These are phyloP conservation scores for Cupressus sempervirens DNA, from an alignment of 75 land plant genomes.

Conservation along the genomic window DNA sequence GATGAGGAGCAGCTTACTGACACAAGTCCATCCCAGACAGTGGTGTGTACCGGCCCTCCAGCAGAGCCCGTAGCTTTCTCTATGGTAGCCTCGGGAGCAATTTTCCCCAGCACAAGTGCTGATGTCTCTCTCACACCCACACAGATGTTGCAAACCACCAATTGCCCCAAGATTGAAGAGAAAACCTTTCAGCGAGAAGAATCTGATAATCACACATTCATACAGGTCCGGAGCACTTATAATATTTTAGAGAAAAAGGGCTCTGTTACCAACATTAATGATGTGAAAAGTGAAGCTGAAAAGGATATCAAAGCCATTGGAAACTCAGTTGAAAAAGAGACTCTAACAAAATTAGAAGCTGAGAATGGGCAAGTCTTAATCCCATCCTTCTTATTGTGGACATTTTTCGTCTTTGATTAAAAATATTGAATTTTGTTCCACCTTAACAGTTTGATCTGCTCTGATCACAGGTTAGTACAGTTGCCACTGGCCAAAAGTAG, in stretches of 20 bases:
- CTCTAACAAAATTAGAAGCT: neutral
- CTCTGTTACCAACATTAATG: neutral
- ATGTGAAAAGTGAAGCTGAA: neutral
- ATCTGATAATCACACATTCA: neutral
- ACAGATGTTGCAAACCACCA: neutral
- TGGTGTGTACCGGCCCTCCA: neutral
- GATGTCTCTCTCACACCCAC: neutral
- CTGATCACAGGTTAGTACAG: neutral
- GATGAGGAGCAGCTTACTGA: neutral
- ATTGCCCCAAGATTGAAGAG: neutral
- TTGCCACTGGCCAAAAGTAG: neutral
- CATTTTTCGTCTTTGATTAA: neutral
- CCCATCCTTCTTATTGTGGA: neutral
- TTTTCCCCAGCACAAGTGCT: neutral
- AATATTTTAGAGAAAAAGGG: neutral
- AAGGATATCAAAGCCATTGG: neutral
- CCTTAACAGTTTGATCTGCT: neutral
- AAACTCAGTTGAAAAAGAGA: neutral
- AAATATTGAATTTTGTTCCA: neutral
- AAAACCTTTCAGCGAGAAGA: neutral
- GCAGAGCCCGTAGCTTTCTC: constrained; percentile 1
- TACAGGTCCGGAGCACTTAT: neutral
- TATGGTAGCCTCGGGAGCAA: neutral
- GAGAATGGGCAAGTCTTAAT: constrained; percentile 1
- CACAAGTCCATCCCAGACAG: neutral